Conservation (phyloP, 306 rosid species). For the Ziziphus jujuba region DNA sequence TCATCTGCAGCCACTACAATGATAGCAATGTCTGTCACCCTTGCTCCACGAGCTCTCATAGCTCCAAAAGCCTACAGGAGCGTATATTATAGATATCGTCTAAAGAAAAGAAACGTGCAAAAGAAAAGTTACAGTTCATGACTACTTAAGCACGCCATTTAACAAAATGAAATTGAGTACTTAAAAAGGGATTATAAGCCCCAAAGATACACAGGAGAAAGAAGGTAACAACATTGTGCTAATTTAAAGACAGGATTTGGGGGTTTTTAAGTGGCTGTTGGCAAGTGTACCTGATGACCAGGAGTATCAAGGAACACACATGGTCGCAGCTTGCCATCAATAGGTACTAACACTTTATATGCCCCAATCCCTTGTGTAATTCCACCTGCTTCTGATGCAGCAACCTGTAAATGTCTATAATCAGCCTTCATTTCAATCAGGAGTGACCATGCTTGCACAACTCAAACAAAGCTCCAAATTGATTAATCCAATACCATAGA, state of each 20-base stretch:
- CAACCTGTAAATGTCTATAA: slow-evolving; percentile 64
- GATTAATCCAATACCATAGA: not conserved
- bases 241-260: not conserved
- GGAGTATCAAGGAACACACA: slow-evolving; percentile 99
- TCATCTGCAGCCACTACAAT: slow-evolving; percentile 99
- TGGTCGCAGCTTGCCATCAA: slow-evolving; percentile 76
- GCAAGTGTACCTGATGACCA: slow-evolving; percentile 80
- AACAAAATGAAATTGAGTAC: slow-evolving; percentile 18
- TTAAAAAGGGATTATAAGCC: slow-evolving; percentile 10
- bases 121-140: slow-evolving; percentile 16
- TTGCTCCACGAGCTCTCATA: slow-evolving; percentile 99
- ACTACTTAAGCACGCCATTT: slow-evolving; percentile 14
- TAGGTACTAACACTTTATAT: slow-evolving; percentile 77
- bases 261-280: slow-evolving; percentile 6
- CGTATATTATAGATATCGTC: slow-evolving; percentile 37
- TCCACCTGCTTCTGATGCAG: slow-evolving; percentile 99
- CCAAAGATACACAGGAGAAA: slow-evolving; percentile 15
- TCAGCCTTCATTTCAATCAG: slow-evolving; percentile 27
- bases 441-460: slow-evolving; percentile 11
- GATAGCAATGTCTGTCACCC: slow-evolving; percentile 93
- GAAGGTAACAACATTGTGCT: slow-evolving; percentile 21
- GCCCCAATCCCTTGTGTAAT: slow-evolving; percentile 99
- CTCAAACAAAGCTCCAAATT: slow-evolving; percentile 4
- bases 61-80: slow-evolving; percentile 96
- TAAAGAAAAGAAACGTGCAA: slow-evolving; percentile 26